These are phyloP conservation scores for Bruguiera gymnorhiza DNA, from an alignment of 345 rosid genomes.

Conservation along the genomic window DNA sequence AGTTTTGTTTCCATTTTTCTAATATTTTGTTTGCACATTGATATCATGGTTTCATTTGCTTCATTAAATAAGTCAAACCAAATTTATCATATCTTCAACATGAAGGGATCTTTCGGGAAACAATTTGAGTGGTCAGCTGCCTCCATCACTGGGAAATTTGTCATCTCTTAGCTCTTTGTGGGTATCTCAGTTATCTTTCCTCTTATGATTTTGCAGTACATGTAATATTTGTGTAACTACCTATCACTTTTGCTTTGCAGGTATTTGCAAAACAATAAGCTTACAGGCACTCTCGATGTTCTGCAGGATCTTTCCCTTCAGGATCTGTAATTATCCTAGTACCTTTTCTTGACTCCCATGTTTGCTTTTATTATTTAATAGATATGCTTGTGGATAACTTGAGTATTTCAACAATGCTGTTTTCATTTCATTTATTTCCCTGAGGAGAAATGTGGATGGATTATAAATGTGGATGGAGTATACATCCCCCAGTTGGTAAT, in stretches of 20 bases:
- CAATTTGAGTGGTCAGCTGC: conserved; percentile 64
- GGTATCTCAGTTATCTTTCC: conserved; percentile 23
- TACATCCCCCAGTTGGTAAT: neutral
- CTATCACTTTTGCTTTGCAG: conserved; percentile 35
- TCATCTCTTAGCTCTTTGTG: conserved; percentile 67
- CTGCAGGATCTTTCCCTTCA: conserved; percentile 67
- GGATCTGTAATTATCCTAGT: conserved; percentile 50
- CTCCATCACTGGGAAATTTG: conserved; percentile 67
- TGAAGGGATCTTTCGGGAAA: conserved; percentile 80
- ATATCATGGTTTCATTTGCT: neutral
- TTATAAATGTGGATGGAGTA: neutral
- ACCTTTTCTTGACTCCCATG: conserved; percentile 1
- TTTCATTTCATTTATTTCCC: neutral
- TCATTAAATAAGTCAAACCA: too few relatives aligned
- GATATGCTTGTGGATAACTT: neutral
- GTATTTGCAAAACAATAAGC: conserved; percentile 76
- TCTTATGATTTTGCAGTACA: neutral
- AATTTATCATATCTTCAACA: too few relatives aligned
- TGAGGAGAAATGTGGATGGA: neutral
- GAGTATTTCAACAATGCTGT: neutral
- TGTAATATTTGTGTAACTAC: neutral
- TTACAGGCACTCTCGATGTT: conserved; percentile 67
- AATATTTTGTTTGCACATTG: conserved; percentile 19
- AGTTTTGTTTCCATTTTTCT: conserved; percentile 1
- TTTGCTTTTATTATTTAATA: conserved; percentile 2